Evolutionary conservation across 2,329 filamentous ascomycete species (phyloP).

Genomic region (Byssoonygena ceratinophila): DNA sequence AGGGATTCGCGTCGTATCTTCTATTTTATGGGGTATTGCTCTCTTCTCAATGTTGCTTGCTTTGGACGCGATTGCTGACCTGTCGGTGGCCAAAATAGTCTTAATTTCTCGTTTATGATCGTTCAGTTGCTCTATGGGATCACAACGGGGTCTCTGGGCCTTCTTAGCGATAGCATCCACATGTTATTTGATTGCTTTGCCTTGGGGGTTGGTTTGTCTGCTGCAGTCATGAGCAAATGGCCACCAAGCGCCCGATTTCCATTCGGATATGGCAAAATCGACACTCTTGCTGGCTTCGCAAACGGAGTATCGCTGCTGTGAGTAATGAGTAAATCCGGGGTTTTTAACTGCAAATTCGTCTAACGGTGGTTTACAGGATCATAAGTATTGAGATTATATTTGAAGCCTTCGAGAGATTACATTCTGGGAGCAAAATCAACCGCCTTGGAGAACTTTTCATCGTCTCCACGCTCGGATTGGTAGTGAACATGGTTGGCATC

Average conservation of each 20-base stretch:
- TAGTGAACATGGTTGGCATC: constrained; percentile 88
- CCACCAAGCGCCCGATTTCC: constrained; percentile 79
- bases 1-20: constrained; percentile 91
- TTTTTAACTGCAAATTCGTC: not conserved
- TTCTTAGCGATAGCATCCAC: constrained; percentile 96
- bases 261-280: constrained; percentile 93
- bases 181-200: constrained; percentile 99
- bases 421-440: constrained; percentile 73
- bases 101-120: constrained; percentile 92
- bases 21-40: constrained; percentile 79
- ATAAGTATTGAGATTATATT: constrained; percentile 94
- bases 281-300: constrained; percentile 89
- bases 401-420: constrained; percentile 79
- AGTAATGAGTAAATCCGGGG: constrained; percentile 23
- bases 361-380: constrained; percentile 45
- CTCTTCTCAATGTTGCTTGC: not conserved
- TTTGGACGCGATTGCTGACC: not conserved
- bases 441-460: constrained; percentile 76
- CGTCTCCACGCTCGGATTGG: constrained; percentile 73
- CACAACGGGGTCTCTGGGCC: constrained; percentile 78
- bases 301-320: constrained; percentile 92
- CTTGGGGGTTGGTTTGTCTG: constrained; percentile 77
- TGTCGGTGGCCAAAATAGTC: constrained; percentile 39
- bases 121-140: constrained; percentile 93
- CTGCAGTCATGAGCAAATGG: constrained; percentile 94